These are phyloP conservation scores for Camellia sinensis DNA, from an alignment of 148 eudicot species.

Conservation along the genomic window DNA sequence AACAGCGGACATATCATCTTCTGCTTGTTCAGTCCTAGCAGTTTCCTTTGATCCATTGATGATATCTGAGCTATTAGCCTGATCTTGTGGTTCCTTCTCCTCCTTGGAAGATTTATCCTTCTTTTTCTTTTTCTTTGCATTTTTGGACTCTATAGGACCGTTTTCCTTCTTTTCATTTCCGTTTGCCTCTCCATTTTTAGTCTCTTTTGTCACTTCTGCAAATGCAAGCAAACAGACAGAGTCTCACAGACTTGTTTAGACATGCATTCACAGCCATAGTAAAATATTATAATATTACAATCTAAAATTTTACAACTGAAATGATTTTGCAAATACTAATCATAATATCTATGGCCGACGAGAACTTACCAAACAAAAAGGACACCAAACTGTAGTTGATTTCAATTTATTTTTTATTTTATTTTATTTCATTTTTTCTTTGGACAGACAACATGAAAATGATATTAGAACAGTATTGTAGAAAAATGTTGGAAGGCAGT, in stretches of 20 bases:
- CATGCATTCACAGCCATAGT: not conserved
- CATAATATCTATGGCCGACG: not conserved
- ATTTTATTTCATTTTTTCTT: no score
- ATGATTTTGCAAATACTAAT: not conserved
- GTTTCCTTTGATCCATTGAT: conserved; percentile 21
- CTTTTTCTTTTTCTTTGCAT: conserved; percentile 60
- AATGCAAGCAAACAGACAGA: not conserved
- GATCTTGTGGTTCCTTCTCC: conserved; percentile 38
- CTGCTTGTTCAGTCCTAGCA: conserved; percentile 33
- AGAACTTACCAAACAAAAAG: not conserved
- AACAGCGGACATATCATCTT: conserved; percentile 41
- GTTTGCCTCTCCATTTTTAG: conserved; percentile 33
- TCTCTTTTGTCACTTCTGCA: conserved; percentile 34
- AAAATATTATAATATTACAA: no score
- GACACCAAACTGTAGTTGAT: not conserved
- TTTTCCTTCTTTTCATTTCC: conserved; percentile 44
- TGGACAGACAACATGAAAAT: no score
- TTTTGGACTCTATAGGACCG: conserved; percentile 43
- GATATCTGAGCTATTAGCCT: conserved; percentile 33
- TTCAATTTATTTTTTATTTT: not conserved
- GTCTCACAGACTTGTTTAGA: not conserved
- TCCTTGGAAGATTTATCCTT: conserved; percentile 53
- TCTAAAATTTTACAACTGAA: no score
- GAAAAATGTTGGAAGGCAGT: no score
- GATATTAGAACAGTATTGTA: no score